phyloP scores from a whole-genome alignment of 306 rosid genomes.

The Psophocarpus tetragonolobus region DNA sequence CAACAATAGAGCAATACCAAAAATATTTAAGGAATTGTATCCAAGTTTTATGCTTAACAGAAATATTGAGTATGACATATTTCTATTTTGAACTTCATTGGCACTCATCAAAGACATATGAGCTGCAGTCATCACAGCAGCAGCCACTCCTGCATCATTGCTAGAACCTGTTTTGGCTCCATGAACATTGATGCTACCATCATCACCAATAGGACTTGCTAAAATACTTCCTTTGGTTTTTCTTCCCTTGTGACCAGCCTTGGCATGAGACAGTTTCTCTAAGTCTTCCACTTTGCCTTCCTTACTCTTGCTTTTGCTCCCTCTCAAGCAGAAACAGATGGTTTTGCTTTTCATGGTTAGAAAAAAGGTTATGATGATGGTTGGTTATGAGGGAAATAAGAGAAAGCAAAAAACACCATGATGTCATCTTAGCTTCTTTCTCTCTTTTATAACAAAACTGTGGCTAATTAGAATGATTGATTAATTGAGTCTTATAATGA shows the following conservation, averaged over 20 bases:
- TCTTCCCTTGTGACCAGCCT: constrained; percentile 31
- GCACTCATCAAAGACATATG: constrained; percentile 30
- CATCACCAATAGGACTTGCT: constrained; percentile 22
- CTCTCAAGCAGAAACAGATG: constrained; percentile 60
- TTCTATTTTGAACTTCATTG: constrained; percentile 37
- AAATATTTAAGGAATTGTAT: not conserved
- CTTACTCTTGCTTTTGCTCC: constrained; percentile 31
- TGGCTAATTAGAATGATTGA: constrained; percentile 26
- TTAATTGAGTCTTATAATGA: constrained; percentile 23
- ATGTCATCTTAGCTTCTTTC: not conserved
- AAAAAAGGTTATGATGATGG: not conserved
- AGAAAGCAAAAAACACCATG: not conserved
- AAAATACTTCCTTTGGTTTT: constrained; percentile 30
- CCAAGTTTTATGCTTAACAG: not conserved
- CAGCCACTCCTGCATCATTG: constrained; percentile 36
- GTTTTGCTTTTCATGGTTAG: constrained; percentile 52
- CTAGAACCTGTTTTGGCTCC: constrained; percentile 14
- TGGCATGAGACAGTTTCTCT: constrained; percentile 38
- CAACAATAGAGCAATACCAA: not conserved
- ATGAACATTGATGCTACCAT: constrained; percentile 24
- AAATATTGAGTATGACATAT: not conserved
- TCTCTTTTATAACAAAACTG: not conserved
- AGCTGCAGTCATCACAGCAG: constrained; percentile 32
- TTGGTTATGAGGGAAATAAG: not conserved
- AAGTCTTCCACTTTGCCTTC: constrained; percentile 34